These are phyloP conservation scores for Rhamnella rubrinervis DNA, from an alignment of 331 rosid species.

Conservation along the genomic window DNA sequence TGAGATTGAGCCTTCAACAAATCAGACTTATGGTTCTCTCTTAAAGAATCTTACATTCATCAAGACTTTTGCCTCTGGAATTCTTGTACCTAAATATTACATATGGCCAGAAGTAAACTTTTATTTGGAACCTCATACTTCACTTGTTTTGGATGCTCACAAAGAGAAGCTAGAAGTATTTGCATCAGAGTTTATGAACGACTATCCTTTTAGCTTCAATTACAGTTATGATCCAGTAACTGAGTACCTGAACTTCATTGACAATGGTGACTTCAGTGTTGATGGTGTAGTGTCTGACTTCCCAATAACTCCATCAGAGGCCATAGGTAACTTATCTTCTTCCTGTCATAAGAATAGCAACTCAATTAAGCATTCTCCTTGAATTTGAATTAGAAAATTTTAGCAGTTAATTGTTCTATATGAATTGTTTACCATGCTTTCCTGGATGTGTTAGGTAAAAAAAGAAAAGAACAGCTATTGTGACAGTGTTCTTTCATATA, in stretches of 20 bases:
- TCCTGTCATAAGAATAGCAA: not conserved
- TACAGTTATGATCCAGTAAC: conserved; percentile 87
- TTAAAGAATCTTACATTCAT: conserved; percentile 66
- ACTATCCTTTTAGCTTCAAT: conserved; percentile 56
- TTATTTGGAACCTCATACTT: conserved; percentile 60
- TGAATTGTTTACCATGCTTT: no score
- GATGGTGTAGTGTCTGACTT: conserved; percentile 93
- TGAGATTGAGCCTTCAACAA: conserved; percentile 57
- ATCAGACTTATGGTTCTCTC: conserved; percentile 76
- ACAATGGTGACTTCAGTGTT: conserved; percentile 73
- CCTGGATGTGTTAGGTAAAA: no score
- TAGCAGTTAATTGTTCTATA: no score
- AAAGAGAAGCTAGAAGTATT: conserved; percentile 67
- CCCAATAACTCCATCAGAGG: conserved; percentile 74
- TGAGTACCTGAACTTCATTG: conserved; percentile 63
- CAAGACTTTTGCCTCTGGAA: conserved; percentile 93
- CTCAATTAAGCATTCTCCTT: no score
- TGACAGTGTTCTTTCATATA: no score
- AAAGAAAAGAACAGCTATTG: no score
- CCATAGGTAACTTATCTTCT: conserved; percentile 53
- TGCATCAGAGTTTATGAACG: conserved; percentile 70
- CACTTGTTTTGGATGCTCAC: conserved; percentile 81
- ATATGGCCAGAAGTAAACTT: conserved; percentile 60
- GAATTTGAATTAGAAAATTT: not conserved
- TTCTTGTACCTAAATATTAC: conserved; percentile 79